Evolutionary conservation across 331 rosid species (phyloP).

Genomic region (Quercus lobata): DNA sequence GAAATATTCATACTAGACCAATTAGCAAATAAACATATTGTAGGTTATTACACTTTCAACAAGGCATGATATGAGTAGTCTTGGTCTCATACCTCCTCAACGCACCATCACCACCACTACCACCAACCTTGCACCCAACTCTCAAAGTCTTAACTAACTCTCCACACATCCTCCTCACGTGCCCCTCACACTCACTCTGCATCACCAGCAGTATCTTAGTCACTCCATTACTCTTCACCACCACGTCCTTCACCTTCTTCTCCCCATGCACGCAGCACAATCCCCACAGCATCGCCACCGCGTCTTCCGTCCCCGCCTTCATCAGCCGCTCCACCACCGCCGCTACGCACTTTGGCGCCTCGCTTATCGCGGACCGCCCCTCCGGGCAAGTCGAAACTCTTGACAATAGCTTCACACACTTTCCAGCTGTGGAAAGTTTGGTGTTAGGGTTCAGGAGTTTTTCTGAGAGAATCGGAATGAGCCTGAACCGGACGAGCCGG

Average conservation of each 20-base stretch:
- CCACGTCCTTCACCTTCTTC: constrained; percentile 35
- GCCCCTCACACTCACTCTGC: constrained; percentile 48
- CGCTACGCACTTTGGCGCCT: constrained; percentile 16
- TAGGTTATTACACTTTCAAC: background rate
- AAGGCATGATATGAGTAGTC: constrained; percentile 51
- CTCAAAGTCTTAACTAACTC: constrained; percentile 49
- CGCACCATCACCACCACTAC: constrained; percentile 6
- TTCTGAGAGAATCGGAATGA: constrained; percentile 21
- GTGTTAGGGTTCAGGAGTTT: constrained; percentile 1
- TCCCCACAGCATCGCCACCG: constrained; percentile 48
- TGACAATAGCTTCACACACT: constrained; percentile 30
- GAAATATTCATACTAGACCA: background rate
- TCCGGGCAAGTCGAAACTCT: constrained; percentile 38
- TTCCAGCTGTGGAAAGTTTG: constrained; percentile 12
- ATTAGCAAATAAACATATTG: too few species aligned
- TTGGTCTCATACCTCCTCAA: constrained; percentile 34
- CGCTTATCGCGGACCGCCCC: constrained; percentile 40
- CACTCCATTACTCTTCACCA: constrained; percentile 41
- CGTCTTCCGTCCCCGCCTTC: constrained; percentile 47
- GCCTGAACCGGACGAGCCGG: constrained; percentile 35
- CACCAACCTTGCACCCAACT: constrained; percentile 2
- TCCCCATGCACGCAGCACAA: constrained; percentile 42
- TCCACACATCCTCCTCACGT: constrained; percentile 48
- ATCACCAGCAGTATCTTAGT: constrained; percentile 41
- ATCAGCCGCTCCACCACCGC: constrained; percentile 36